Evolutionary conservation across 2,329 filamentous ascomycete species (phyloP), one percentile per base, ranked within the genome.

Genomic region (Fusarium foetens): DNA sequence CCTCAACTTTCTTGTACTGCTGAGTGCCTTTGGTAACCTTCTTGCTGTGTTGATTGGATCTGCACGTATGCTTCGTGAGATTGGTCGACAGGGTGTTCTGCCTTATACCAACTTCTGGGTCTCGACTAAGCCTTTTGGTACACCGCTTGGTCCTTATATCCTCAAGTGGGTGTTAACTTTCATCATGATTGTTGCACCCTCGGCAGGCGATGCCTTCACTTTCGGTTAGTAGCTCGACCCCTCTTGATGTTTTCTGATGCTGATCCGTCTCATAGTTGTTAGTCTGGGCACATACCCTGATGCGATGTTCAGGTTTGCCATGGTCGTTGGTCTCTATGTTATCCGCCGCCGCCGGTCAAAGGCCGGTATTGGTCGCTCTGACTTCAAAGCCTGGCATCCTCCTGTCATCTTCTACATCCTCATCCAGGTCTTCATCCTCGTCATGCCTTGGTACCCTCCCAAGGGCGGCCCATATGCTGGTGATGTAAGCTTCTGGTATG

Each of bases 401-500:
- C 83, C 86, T 0, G 79, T 93, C 3, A 74, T 86, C 12, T 92
- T 93, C 79, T 89, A 86, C 53, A 85, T 91, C 49, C 77, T 89
- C 0, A 81, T 89, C 1, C 87, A 92, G 57, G 62, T 90, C 0
- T 93, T 89, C 65, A 81, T 93, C 48, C 80, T 94, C 5, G 84
- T 90, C 21, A 92, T 92, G 85, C 91, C 92, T 0, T 94, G 91
- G 92, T 91, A 90, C 71, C 92, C 91, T 4, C 92, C 92, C 0
- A 83, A 84, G 2, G 86, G 83, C 1, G 91, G 91, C 0, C 82
- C 82, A 0, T 86, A 87, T 38, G 88, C 86, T 0, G 91, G 91
- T 0, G 88, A 91, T 62, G 91, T 93, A 3, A 91, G 87, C 58
- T 94, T 94, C 79, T 94, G 89, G 88, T 94, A 93, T 71, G 91